These are phyloP conservation scores for Trichosporon sp. DNA, from an alignment of 1,284 basidiomycete species.

Conservation along the genomic window DNA sequence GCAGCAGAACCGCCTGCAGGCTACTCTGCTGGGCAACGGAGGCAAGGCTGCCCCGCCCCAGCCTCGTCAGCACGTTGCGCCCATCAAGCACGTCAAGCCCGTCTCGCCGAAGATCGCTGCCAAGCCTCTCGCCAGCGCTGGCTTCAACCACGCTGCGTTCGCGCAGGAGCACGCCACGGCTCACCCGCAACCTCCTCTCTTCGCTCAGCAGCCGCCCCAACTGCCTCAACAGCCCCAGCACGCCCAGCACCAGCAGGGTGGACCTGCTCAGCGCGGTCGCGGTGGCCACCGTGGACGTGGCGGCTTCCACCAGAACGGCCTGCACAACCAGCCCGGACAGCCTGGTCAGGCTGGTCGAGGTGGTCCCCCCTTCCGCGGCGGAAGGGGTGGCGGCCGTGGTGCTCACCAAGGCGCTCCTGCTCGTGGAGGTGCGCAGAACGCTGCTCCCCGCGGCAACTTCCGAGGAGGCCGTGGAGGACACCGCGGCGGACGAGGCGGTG, in stretches of 20 bases:
- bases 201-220: neutral
- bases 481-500: constrained; percentile 1
- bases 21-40: constrained; percentile 23
- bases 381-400: constrained; percentile 6
- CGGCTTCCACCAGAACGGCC: neutral
- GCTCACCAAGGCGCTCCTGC: neutral
- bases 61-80: constrained; percentile 16
- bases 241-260: neutral
- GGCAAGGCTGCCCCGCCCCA: constrained; percentile 9
- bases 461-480: constrained; percentile 2
- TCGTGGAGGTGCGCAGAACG: neutral
- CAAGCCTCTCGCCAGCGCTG: neutral
- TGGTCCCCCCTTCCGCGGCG: constrained; percentile 4
- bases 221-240: neutral
- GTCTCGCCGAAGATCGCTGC: constrained; percentile 10
- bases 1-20: constrained; percentile 33
- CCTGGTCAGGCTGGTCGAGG: neutral
- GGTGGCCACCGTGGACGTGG: neutral
- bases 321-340: neutral
- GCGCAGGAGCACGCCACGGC: neutral
- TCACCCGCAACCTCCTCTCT: neutral
- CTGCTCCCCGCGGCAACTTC: neutral
- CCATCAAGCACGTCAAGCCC: constrained; percentile 9
- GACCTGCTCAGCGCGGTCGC: neutral
- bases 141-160: neutral